These are phyloP conservation scores for Vicia villosa DNA, from an alignment of 306 rosid genomes.

Conservation along the genomic window DNA sequence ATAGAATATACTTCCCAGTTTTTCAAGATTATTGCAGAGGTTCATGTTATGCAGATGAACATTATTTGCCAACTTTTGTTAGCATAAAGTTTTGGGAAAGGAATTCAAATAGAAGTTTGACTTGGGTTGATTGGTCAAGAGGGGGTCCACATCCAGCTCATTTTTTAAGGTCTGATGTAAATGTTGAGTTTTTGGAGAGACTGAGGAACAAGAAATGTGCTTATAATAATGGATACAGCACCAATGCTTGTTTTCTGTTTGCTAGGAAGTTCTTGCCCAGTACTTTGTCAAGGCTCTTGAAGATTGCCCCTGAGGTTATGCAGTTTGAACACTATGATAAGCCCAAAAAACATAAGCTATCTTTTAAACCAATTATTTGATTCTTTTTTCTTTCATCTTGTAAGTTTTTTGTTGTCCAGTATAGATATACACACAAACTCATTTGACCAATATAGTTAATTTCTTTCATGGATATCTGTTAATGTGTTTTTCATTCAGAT, in stretches of 20 bases:
- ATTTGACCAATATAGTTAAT: background rate
- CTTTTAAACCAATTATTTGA: slow-evolving; percentile 21
- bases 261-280: slow-evolving; percentile 69
- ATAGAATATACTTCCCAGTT: slow-evolving; percentile 54
- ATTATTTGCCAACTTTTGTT: slow-evolving; percentile 73
- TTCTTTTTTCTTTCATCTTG: slow-evolving; percentile 32
- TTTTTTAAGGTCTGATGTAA: slow-evolving; percentile 54
- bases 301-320: slow-evolving; percentile 68
- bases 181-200: slow-evolving; percentile 47
- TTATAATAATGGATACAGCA: slow-evolving; percentile 48
- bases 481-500: background rate
- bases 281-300: slow-evolving; percentile 49
- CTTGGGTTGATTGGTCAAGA: slow-evolving; percentile 86
- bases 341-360: background rate
- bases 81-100: slow-evolving; percentile 50
- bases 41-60: slow-evolving; percentile 79
- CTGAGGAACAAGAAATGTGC: slow-evolving; percentile 54
- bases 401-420: background rate
- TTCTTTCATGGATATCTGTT: background rate
- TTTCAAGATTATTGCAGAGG: slow-evolving; percentile 54
- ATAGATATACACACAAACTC: background rate
- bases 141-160: slow-evolving; percentile 75
- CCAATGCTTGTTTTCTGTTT: slow-evolving; percentile 58
- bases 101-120: slow-evolving; percentile 74
- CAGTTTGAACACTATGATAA: slow-evolving; percentile 41